Base-by-base conservation (phyloP, 2,329 filamentous ascomycete genomes). In the Paramyrothecium sp. region DNA sequence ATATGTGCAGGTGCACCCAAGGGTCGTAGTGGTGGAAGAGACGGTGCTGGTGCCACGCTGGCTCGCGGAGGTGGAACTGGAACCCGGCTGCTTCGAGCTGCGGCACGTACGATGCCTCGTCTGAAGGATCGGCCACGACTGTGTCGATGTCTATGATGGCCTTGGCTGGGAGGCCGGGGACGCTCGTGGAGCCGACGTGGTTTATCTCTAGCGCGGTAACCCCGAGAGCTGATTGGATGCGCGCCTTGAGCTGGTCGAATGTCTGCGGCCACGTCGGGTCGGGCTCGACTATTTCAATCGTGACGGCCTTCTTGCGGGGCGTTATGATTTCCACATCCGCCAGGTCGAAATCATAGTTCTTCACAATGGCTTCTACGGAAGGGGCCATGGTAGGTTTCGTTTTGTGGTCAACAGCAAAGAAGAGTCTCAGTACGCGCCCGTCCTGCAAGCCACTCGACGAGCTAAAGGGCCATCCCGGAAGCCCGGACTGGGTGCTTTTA, bases 101-200 rank as follows among this genome's bases (percentile, higher is more conserved):
- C 2, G 70, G 62, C 8, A 75, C 76, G 58, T 82, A 83, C 1
- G 67, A 65, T 2, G 60, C 65, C 61, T 83, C 80, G 44, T 75
- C 71, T 12, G 61, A 60, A 22, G 73, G 57, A 51, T 81, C 70
- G 3, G 63, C 51, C 8, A 84, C 71, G 3, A 76, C 70, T 10
- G 84, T 66, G 61, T 84, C 82, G 26, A 84, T 72, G 63, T 84
- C 81, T 51, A 84, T 79, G 51, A 83, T 68, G 30, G 73, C 70
- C 67, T 84, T 84, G 50, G 82, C 81, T 0, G 78, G 71, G 3
- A 84, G 73, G 8, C 67, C 69, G 0, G 78, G 78, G 7, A 84
- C 71, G 53, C 77, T 78, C 26, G 82, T 84, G 13, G 79, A 82
- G 23, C 81, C 81, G 33, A 77, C 71, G 62, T 84, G 81, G 19